These are phyloP conservation scores for Prunus salicina DNA, from an alignment of 306 rosid species.

Conservation along the genomic window DNA sequence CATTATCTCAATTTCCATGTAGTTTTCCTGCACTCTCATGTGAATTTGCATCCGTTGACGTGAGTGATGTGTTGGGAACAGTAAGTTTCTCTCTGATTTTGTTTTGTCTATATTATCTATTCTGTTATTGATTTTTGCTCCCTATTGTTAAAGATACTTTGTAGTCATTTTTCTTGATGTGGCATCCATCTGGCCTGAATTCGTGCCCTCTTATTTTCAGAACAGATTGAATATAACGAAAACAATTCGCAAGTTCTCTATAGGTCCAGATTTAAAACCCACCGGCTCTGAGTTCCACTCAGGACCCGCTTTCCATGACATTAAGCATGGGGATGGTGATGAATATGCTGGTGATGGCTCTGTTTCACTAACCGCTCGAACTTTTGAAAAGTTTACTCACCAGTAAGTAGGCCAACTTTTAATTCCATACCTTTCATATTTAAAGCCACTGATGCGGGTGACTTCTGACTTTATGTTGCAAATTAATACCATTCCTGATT, in stretches of 20 bases:
- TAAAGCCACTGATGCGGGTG: conserved; percentile 1
- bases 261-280: conserved; percentile 68
- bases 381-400: conserved; percentile 67
- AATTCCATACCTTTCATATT: conserved; percentile 14
- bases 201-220: conserved; percentile 52
- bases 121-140: background rate
- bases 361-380: conserved; percentile 36
- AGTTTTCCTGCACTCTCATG: conserved; percentile 95
- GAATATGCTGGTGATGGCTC: conserved; percentile 72
- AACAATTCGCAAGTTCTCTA: conserved; percentile 80
- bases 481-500: conserved; percentile 7
- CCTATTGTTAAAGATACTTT: background rate
- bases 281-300: conserved; percentile 88
- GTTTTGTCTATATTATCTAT: conserved; percentile 14
- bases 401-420: conserved; percentile 56
- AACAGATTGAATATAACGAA: conserved; percentile 93
- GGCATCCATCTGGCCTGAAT: conserved; percentile 29
- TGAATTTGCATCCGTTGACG: conserved; percentile 93
- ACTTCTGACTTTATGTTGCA: background rate
- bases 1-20: conserved; percentile 36
- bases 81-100: conserved; percentile 63
- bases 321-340: conserved; percentile 87
- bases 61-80: conserved; percentile 92
- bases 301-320: conserved; percentile 49
- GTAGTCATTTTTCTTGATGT: background rate